A percentile compares a stretch with the other conserved stretches of the same genome.
Conservation (phyloP, 2,329 filamentous ascomycete species). For the Verticillium albo-atrum region DNA sequence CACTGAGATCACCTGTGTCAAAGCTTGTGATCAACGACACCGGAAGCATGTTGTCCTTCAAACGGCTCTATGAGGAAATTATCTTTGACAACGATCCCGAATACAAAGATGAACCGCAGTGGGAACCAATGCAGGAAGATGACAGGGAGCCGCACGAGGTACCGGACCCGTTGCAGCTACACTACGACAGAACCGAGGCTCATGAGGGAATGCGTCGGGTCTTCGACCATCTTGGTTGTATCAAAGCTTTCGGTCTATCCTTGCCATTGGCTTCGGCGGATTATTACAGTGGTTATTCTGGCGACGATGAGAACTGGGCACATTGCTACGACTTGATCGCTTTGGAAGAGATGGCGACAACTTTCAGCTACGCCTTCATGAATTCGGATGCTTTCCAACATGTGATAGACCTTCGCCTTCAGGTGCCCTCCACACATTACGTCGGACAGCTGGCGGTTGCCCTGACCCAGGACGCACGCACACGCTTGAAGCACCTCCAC, state of each 20-base stretch:
- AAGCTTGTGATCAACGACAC: neutral
- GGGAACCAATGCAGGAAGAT: neutral
- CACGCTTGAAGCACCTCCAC: neutral
- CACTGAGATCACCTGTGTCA: neutral
- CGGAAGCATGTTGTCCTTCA: neutral
- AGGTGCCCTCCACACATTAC: constrained; percentile 2
- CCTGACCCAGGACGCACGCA: neutral
- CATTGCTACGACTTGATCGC: constrained; percentile 6
- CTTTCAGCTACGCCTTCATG: neutral
- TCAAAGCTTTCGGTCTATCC: neutral
- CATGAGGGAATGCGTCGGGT: neutral
- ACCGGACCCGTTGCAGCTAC: neutral
- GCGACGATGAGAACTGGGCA: neutral
- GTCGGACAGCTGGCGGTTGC: neutral
- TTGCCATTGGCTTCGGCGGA: neutral
- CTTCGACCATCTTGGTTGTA: neutral
- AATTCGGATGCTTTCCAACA: neutral
- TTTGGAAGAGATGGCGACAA: neutral
- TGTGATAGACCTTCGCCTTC: constrained; percentile 2
- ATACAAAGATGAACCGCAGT: neutral
- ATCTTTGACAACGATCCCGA: neutral
- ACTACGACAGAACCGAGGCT: constrained; percentile 1
- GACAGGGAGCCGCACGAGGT: neutral
- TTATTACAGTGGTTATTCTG: neutral
- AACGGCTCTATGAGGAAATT: neutral